Base-by-base conservation (phyloP, 768 basidiomycete genomes). In the Hypholoma fasciculare region DNA sequence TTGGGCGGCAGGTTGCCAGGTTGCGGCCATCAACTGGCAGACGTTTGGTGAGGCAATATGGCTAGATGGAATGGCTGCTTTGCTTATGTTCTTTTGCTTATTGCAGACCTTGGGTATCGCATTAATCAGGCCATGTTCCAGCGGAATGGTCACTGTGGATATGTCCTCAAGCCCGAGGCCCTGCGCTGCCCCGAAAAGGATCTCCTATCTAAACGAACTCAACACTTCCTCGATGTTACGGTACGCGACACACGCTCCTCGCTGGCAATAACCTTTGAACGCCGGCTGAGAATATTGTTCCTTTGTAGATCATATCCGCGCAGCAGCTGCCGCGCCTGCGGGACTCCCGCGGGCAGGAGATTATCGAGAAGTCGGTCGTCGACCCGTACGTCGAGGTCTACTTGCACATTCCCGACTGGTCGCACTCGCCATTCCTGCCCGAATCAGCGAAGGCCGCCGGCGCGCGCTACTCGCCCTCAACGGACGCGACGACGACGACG, bases 81-180 rank as follows among this genome's bases (percentile, higher is more conserved):
- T 48, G n/a, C n/a, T 64, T 8, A 12, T 51, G 43, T 50, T 42
- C 39, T 19, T 19, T 49, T 20, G 43, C 52, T 43, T 49, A 43
- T 52, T 20, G 23, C 67, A 94, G 96, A 98, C 72, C 70, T 93
- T 52, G 96, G 94, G 1, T 90, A 89, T 66, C 87, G 92, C 80
- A 91, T 98, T 69, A 99, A 98, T 68, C 87, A 91, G 56, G 93
- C 96, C 14, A 96, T 98, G 93, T 99, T 99, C 72, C 87, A 91
- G 66, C 82, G 92, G 8, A 94, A 96, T 63, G 92, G 90, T 11
- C 84, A 89, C n/a, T 82, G 85, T 1, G 97, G 97, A 1, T 98
- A 95, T 64, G 88, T 98, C 4, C 82, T 98, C 39, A 97, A 98
- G 69, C 97, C 97, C 2, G 75, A 76, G 2, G 85, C 89, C 0